phyloP scores from a whole-genome alignment of 2,329 filamentous ascomycete species.

The Paraconiothyrium brasiliense region DNA sequence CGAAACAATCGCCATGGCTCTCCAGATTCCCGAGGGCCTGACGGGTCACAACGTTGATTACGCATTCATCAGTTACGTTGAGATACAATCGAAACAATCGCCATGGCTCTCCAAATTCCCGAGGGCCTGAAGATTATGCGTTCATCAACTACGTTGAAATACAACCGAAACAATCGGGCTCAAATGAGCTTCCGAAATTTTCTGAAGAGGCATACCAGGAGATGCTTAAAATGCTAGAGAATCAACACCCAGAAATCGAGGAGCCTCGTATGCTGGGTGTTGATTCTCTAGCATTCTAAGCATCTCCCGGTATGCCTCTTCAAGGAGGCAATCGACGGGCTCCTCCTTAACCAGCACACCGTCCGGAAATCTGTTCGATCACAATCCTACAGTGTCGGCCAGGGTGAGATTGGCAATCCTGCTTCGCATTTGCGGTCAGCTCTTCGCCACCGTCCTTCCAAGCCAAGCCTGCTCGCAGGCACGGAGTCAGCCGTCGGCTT shows the following conservation, averaged over 20 bases:
- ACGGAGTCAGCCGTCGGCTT: not conserved
- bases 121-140: too few relatives aligned
- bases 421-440: slow-evolving; percentile 57
- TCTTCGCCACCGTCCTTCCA: slow-evolving; percentile 72
- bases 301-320: too few relatives aligned
- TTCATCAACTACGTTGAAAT: too few relatives aligned
- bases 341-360: slow-evolving; percentile 58
- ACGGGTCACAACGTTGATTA: too few relatives aligned
- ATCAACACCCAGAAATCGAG: not conserved
- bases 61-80: too few relatives aligned
- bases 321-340: slow-evolving; percentile 16
- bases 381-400: slow-evolving; percentile 95
- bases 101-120: too few relatives aligned
- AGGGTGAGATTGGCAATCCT: slow-evolving; percentile 69
- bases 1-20: too few relatives aligned
- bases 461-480: not conserved
- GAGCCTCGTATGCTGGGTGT: too few relatives aligned
- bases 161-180: not conserved
- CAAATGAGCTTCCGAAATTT: not conserved
- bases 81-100: too few relatives aligned
- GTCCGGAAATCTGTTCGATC: slow-evolving; percentile 94
- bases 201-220: not conserved
- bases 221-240: not conserved
- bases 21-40: too few relatives aligned
- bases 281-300: too few relatives aligned